Base-by-base conservation (phyloP, 1,139 yeast species). In the Diutina siamensis region DNA sequence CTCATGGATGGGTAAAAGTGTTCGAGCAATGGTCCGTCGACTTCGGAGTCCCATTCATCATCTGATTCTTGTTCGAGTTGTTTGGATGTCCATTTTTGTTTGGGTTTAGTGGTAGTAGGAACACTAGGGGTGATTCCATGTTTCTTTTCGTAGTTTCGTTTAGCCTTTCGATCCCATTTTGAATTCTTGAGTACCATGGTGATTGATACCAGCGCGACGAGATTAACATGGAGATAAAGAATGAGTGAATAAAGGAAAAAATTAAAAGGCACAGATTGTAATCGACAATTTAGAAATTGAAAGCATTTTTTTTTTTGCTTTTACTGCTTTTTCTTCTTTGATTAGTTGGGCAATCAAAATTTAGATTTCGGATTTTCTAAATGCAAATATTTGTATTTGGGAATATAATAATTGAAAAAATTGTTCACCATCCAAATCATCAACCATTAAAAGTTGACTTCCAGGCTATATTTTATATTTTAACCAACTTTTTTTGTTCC, bases 121-220 rank as follows among this genome's bases (percentile, higher is more conserved):
- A 5, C n/a, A 4, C 9, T 5, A 12, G 18, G 32, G 19, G 12
- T 17, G 15, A 40, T 40, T 9, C 44, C 44, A 31, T 40, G 44
- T 32, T 40, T 40, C 17, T 31, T 28, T 25, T 40, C 35, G 27
- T 28, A 40, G 25, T 40, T 28, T 18, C 35, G 35, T 21, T 28
- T 40, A 4, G 44, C 44, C 27, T 40, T 40, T 10, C 35, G 35
- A 25, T 40, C 44, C 44, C 44, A 40, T 10, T 40, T 40, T 9
- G 35, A 31, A 22, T 40, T 20, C n/a, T 40, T 28, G 12, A 40
- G 31, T 33, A 40, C 44, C 44, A 40, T 40, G 40, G 28, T 7
- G 28, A 25, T n/a, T n/a, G n/a, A n/a, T n/a, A 12, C 7, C 31
- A 27, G 34, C 5, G 28, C 5, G 28, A 7, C 5, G 28, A 7